Base-by-base conservation (phyloP, 2,329 filamentous ascomycete species). In the Cordyceps tenuipes region DNA sequence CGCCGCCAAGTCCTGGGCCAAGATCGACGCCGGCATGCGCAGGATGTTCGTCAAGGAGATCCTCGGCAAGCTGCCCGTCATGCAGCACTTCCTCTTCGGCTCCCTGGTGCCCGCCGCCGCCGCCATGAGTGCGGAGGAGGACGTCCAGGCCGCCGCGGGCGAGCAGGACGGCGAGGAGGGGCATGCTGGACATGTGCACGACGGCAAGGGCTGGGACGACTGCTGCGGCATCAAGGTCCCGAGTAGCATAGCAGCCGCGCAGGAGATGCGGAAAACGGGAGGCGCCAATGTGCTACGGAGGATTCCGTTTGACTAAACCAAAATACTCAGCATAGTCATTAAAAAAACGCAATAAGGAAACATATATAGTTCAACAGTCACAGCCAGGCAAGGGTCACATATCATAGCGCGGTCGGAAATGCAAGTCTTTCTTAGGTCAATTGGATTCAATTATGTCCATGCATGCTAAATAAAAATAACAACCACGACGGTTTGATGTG, bases 191-290 rank as follows among this genome's bases (percentile, higher is more conserved):
- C 83, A 86, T 55, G 76, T 76, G 63, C 83, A 85, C 64, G 82
- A 87, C 55, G 82, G 83, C 52, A 84, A 79, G 59, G 84, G 84
- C 23, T 99, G 94, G 90, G 93, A 93, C 5, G 94, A 99, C 72
- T 99, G 94, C 73, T 99, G 94, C 71, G 94, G 94, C 29, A 99
- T 99, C 73, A 93, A 96, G 68, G 94, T 99, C 17, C 95, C 94
- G 0, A 96, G 92, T 70, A 93, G 91, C 57, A 82, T 97, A 61
- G 95, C 92, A 31, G 95, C 94, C 0, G 90, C 90, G 15, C 87
- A 91, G 66, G 93, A 96, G 75, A 87, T 89, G 81, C 87, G 83
- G 78, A 97, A 95, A 77, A 80, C 80, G 59, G 85, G 81, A 17
- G 80, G 76, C 46, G 80, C 73, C 7, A 79, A 84, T 62, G 75